Conservation (phyloP, 2,329 filamentous ascomycete genomes). For the Aspergillus sp. region DNA sequence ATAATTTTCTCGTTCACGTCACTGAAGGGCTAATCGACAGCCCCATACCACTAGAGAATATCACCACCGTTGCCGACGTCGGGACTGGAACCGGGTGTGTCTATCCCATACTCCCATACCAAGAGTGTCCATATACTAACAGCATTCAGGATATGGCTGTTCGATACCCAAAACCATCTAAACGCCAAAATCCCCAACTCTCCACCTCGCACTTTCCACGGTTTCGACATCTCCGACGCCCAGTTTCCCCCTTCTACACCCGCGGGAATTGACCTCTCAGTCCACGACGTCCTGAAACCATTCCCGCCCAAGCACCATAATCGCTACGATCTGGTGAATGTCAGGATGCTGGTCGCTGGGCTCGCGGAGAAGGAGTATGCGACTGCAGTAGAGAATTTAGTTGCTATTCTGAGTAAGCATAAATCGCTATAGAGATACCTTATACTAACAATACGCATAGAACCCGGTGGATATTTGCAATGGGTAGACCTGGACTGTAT, state of each 20-base stretch:
- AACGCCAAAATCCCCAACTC: neutral
- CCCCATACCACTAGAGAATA: neutral
- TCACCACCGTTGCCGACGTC: neutral
- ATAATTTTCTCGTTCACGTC: neutral
- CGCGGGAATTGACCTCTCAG: neutral
- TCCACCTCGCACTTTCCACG: neutral
- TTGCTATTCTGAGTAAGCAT: neutral
- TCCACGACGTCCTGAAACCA: neutral
- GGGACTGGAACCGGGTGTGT: conserved; percentile 4
- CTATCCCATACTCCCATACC: neutral
- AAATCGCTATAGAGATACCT: too few relatives aligned
- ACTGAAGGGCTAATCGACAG: neutral
- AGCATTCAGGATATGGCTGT: neutral
- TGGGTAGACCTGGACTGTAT: neutral
- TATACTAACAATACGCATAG: neutral
- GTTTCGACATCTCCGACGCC: conserved; percentile 2
- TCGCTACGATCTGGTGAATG: conserved; percentile 5
- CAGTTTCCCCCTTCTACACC: neutral
- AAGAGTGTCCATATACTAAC: neutral
- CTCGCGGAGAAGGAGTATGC: neutral
- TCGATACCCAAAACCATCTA: neutral
- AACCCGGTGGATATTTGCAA: conserved; percentile 5
- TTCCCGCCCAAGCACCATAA: neutral
- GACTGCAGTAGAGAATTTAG: neutral
- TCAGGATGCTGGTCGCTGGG: neutral